These are phyloP conservation scores for Parafenestella ontariensis DNA, from an alignment of 2,329 filamentous ascomycete genomes.

Conservation along the genomic window DNA sequence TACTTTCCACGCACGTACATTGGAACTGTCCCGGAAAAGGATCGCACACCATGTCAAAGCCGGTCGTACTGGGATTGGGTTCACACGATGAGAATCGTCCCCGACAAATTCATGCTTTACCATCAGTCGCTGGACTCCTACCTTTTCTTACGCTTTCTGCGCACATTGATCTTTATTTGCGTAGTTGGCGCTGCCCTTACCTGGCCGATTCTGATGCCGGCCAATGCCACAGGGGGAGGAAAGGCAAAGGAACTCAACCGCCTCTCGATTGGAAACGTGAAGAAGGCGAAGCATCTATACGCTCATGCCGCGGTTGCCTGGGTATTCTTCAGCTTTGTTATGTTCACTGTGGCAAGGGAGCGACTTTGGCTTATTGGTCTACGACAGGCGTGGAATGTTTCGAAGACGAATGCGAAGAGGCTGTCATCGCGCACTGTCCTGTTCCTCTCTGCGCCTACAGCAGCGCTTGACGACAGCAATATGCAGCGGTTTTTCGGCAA, in stretches of 20 bases:
- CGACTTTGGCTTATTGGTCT: conserved; percentile 91
- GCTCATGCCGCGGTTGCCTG: conserved; percentile 83
- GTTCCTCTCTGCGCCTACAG: conserved; percentile 81
- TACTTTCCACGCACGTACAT: conserved; percentile 56
- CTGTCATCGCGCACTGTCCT: conserved; percentile 91
- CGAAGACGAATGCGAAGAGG: conserved; percentile 81
- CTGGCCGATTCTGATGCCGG: conserved; percentile 86
- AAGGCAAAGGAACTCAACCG: conserved; percentile 72
- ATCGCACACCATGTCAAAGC: conserved; percentile 50
- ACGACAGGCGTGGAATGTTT: conserved; percentile 88
- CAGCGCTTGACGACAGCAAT: conserved; percentile 78
- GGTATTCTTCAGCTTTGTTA: conserved; percentile 84
- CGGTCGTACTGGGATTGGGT: conserved; percentile 51
- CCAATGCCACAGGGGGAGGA: conserved; percentile 83
- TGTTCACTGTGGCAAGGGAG: conserved; percentile 87
- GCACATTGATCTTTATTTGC: conserved; percentile 78
- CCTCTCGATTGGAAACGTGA: conserved; percentile 80
- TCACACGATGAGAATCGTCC: conserved; percentile 59
- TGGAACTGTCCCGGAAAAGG: conserved; percentile 51
- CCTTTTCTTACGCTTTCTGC: conserved; percentile 86
- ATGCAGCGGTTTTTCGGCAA: conserved; percentile 81
- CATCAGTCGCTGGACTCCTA: conserved; percentile 93
- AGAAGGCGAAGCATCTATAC: conserved; percentile 68
- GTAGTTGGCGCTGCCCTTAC: conserved; percentile 84
- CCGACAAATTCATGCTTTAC: conserved; percentile 82